phyloP scores from a whole-genome alignment of 2,329 filamentous ascomycete genomes.

The Aspergillus awamori region DNA sequence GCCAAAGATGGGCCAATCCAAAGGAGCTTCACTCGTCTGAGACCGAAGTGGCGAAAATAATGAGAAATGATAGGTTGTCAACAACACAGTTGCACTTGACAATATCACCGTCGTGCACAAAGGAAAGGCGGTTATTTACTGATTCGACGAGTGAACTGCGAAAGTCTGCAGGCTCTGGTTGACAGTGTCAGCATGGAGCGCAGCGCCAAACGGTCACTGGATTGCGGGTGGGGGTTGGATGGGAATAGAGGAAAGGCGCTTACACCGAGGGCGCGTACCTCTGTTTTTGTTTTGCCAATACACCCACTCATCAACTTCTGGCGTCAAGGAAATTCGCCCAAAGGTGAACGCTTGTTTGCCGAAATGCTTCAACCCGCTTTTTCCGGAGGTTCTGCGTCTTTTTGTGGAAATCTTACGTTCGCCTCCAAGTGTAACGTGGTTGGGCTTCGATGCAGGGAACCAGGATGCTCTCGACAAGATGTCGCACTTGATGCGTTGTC shows the following conservation, averaged over 20 bases:
- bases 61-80: slow-evolving; percentile 24
- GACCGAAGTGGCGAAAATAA: slow-evolving; percentile 21
- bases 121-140: slow-evolving; percentile 31
- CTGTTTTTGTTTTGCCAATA: slow-evolving; percentile 25
- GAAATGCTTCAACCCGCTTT: slow-evolving; percentile 27
- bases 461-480: slow-evolving; percentile 39
- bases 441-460: slow-evolving; percentile 50
- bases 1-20: slow-evolving; percentile 18
- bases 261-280: slow-evolving; percentile 37
- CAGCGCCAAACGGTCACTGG: slow-evolving; percentile 48
- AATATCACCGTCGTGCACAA: slow-evolving; percentile 32
- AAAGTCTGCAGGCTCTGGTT: slow-evolving; percentile 42
- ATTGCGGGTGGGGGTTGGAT: slow-evolving; percentile 31
- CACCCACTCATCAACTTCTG: slow-evolving; percentile 9
- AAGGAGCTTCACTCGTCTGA: slow-evolving; percentile 19
- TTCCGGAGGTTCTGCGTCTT: slow-evolving; percentile 35
- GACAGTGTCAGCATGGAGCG: slow-evolving; percentile 48
- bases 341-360: slow-evolving; percentile 24
- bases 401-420: slow-evolving; percentile 36
- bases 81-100: slow-evolving; percentile 27
- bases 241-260: slow-evolving; percentile 23
- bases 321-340: slow-evolving; percentile 19
- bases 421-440: slow-evolving; percentile 44
- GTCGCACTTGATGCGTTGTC: slow-evolving; percentile 49
- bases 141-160: slow-evolving; percentile 47